phyloP scores from a whole-genome alignment of 768 basidiomycete genomes.

The Kwoniella pini region DNA sequence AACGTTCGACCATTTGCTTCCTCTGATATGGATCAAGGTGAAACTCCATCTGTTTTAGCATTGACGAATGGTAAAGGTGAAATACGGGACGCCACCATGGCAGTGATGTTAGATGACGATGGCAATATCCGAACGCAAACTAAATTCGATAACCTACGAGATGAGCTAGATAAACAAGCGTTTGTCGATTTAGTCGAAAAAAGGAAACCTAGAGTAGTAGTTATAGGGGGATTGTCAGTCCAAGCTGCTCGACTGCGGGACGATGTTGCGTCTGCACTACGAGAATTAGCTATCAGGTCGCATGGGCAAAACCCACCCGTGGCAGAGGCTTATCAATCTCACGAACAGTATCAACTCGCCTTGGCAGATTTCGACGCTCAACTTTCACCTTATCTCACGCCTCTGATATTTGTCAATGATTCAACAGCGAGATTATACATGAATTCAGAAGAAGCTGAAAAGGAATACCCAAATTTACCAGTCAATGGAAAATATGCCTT shows the following conservation, averaged over 20 bases:
- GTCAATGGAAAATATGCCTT: constrained; percentile 86
- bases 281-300: constrained; percentile 36
- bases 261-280: constrained; percentile 40
- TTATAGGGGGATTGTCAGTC: constrained; percentile 83
- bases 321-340: constrained; percentile 28
- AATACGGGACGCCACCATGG: constrained; percentile 80
- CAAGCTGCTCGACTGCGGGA: constrained; percentile 60
- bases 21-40: constrained; percentile 69
- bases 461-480: constrained; percentile 78
- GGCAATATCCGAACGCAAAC: constrained; percentile 88
- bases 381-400: constrained; percentile 31
- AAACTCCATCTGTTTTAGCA: constrained; percentile 74
- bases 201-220: constrained; percentile 82
- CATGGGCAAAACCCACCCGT: constrained; percentile 34
- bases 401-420: constrained; percentile 76
- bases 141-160: constrained; percentile 82
- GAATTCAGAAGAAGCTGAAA: constrained; percentile 77
- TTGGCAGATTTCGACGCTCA: constrained; percentile 30
- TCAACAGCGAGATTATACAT: constrained; percentile 93
- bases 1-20: constrained; percentile 75
- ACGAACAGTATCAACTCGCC: constrained; percentile 39
- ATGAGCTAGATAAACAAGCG: constrained; percentile 67
- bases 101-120: constrained; percentile 82
- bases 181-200: constrained; percentile 80
- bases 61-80: constrained; percentile 95